Percentiles rank a stretch among this genome's conserved stretches.
phyloP scores from a whole-genome alignment of 1,284 basidiomycete species.

The Sporisorium graminicola region DNA sequence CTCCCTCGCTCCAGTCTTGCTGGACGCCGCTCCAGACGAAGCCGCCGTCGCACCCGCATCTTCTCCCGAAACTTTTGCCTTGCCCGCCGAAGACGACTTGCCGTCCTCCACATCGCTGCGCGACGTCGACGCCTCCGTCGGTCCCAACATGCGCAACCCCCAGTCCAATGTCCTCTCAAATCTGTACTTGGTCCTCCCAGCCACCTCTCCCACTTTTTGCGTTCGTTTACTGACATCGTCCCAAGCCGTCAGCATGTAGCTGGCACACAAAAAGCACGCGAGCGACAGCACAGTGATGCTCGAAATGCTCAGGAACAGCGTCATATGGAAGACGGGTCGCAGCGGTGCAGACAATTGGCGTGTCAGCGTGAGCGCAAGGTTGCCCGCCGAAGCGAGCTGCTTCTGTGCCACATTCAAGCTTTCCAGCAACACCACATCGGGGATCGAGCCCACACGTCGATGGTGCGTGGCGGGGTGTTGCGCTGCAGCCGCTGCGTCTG shows the following conservation, averaged over 20 bases:
- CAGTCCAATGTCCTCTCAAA: slow-evolving; percentile 46
- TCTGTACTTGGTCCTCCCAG: slow-evolving; percentile 33
- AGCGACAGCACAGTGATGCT: slow-evolving; percentile 56
- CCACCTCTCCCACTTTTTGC: slow-evolving; percentile 40
- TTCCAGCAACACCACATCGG: slow-evolving; percentile 48
- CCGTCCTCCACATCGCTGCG: background rate
- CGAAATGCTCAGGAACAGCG: slow-evolving; percentile 59
- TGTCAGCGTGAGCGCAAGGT: slow-evolving; percentile 56
- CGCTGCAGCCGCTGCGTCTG: background rate
- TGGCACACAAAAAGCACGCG: slow-evolving; percentile 51
- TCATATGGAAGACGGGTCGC: slow-evolving; percentile 57
- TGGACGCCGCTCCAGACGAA: background rate
- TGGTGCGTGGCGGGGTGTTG: slow-evolving; percentile 8
- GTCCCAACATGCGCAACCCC: slow-evolving; percentile 48
- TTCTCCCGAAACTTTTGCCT: background rate
- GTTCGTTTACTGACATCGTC: slow-evolving; percentile 52
- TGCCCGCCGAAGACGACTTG: background rate
- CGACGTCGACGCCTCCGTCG: slow-evolving; percentile 1
- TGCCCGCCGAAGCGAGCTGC: slow-evolving; percentile 55
- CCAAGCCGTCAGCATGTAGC: slow-evolving; percentile 60
- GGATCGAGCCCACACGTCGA: slow-evolving; percentile 27
- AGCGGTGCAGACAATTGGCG: slow-evolving; percentile 58
- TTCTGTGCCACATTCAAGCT: slow-evolving; percentile 57
- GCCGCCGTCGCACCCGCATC: background rate
- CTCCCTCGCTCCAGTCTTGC: background rate